Base-by-base conservation (phyloP, 192 early-diverging fungal genomes). In the Backusella mclennaniae region DNA sequence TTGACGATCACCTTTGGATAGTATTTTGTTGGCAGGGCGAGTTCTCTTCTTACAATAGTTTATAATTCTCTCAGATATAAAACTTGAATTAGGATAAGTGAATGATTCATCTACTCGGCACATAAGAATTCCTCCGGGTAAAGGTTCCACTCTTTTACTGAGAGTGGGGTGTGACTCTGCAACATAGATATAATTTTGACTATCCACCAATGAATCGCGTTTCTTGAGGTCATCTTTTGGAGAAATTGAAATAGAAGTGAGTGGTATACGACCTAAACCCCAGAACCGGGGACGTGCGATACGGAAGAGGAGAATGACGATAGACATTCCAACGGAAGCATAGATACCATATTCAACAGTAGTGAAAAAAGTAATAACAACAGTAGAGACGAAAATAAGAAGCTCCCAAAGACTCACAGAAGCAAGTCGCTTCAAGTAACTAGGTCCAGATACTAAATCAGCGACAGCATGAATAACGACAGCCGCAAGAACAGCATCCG, bases 401-500 rank as follows among this genome's bases (percentile, higher is more conserved):
- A 91, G 85, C 67, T 93, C 92, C 76, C 84, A 76, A 31, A 90
- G 67, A 38, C 66, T 74, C n/a, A 82, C 36, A 33, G 83, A 74
- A 84, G 89, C 95, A 29, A 94, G 84, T 77, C 85, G 83, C 70
- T 80, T 85, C 42, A 94, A 74, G n/a, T 90, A 84, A 1, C 76
- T 74, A 8, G 90, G 92, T 23, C 89, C 86, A 3, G 88, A 85
- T 35, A 97, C 84, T 66, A 98, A 86, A 69, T 93, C 92, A 42
- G 90, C 84, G n/a, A 98, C 95, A 33, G 95, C 93, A 76, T 89
- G 90, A 77, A 98, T 94, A 74, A 97, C 96, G 59, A 98, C 90
- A 2, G 95, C 95, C 11, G 94, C 88, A 7, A 98, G 86, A 1
- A 86, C 82, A 21, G 96, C 90, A 69, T 89, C 90, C 11, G 97